These are phyloP conservation scores for Ramaria sp. DNA, from an alignment of 768 basidiomycete genomes.

Conservation along the genomic window DNA sequence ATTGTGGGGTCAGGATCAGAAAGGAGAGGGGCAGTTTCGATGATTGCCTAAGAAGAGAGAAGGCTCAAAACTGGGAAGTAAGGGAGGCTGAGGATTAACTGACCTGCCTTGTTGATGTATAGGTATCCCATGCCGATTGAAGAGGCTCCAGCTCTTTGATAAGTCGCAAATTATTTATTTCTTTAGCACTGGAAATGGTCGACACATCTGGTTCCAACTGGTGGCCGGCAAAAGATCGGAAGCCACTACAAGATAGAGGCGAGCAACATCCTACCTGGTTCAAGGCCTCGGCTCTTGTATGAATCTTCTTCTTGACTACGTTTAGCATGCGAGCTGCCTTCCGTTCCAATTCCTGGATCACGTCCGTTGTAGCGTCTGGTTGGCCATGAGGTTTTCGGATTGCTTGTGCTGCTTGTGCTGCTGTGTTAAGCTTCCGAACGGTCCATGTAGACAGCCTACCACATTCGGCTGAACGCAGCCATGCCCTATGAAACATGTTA, in stretches of 20 bases:
- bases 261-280: slow-evolving; percentile 28
- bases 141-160: slow-evolving; percentile 64
- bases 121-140: slow-evolving; percentile 56
- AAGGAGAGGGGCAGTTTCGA: slow-evolving; percentile 51
- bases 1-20: slow-evolving; percentile 67
- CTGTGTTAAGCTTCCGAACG: no score
- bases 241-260: slow-evolving; percentile 25
- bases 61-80: slow-evolving; percentile 8
- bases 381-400: no score
- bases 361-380: not conserved
- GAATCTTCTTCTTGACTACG: slow-evolving; percentile 42
- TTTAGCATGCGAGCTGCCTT: slow-evolving; percentile 43
- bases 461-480: no score
- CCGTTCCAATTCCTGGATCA: slow-evolving; percentile 22
- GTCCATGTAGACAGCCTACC: no score
- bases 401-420: no score
- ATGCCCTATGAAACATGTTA: no score
- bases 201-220: slow-evolving; percentile 23
- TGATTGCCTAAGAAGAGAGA: slow-evolving; percentile 36
- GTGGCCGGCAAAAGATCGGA: not conserved
- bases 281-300: slow-evolving; percentile 35
- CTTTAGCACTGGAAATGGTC: slow-evolving; percentile 41
- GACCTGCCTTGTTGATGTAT: slow-evolving; percentile 48
- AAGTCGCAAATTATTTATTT: slow-evolving; percentile 47
- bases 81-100: slow-evolving; percentile 13